Evolutionary conservation across 225 moss, liverwort and hornwort genomes (phyloP).

Genomic region (Pleurozium schreberi): DNA sequence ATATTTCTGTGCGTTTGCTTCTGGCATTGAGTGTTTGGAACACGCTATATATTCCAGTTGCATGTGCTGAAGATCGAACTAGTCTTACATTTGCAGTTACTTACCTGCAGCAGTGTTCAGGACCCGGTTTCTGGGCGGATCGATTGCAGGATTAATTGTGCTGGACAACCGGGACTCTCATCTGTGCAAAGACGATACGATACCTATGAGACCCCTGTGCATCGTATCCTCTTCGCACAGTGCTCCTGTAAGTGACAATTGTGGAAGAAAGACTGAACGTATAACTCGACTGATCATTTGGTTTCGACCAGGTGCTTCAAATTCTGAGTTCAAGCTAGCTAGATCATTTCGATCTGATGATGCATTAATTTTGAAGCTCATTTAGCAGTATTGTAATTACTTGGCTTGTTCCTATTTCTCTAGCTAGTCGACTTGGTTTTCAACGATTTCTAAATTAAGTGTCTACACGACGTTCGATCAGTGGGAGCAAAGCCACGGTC

Average conservation of each 20-base stretch:
- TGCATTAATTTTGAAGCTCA: not conserved
- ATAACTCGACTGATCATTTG: too few relatives aligned
- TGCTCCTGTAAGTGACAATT: too few relatives aligned
- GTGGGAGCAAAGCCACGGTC: not conserved
- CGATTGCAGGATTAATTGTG: not conserved
- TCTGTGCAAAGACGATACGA: too few relatives aligned
- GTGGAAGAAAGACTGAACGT: too few relatives aligned
- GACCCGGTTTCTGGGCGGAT: not conserved
- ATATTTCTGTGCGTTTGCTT: not conserved
- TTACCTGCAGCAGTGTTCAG: not conserved
- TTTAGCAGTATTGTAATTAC: too few relatives aligned
- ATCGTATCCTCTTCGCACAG: too few relatives aligned
- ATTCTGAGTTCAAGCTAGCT: not conserved
- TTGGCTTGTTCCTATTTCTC: not conserved
- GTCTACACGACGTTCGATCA: not conserved
- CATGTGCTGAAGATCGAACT: not conserved
- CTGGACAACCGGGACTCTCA: not conserved
- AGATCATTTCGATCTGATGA: not conserved
- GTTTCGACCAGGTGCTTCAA: not conserved
- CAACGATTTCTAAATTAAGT: not conserved
- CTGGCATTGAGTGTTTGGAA: not conserved
- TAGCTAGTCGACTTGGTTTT: not conserved
- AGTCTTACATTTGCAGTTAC: not conserved
- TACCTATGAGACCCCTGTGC: too few relatives aligned
- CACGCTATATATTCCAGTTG: not conserved